phyloP scores from a whole-genome alignment of 148 eudicot species.

The Vaccinium macrocarpon region DNA sequence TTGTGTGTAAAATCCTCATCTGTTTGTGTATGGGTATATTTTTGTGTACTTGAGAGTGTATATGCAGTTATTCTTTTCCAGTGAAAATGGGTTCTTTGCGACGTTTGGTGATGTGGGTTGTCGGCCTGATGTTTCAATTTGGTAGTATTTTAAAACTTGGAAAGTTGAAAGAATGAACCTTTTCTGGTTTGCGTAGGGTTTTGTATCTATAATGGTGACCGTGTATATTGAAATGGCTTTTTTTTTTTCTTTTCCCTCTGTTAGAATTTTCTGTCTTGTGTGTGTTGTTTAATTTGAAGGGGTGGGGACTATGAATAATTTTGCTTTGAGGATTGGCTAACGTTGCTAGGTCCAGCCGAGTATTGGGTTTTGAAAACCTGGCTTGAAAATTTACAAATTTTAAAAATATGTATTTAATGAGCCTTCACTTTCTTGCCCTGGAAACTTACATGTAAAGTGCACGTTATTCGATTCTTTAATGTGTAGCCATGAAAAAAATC shows the following conservation, averaged over 20 bases:
- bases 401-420: not conserved
- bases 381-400: not conserved
- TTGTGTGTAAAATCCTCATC: not conserved
- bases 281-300: not conserved
- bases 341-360: not conserved
- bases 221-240: not conserved
- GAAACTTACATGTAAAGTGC: too few species aligned
- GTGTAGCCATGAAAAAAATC: too few species aligned
- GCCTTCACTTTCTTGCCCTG: too few species aligned
- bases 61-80: not conserved
- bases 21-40: not conserved
- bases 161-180: not conserved
- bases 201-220: not conserved
- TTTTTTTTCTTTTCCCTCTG: not conserved
- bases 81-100: not conserved
- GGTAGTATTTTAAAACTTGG: not conserved
- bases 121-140: not conserved
- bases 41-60: not conserved
- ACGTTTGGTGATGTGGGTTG: slow-evolving; percentile 15
- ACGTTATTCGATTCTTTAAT: too few species aligned
- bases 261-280: not conserved
- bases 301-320: not conserved
- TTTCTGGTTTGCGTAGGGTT: not conserved
- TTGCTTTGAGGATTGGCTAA: not conserved
- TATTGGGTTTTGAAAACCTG: not conserved